Conservation (phyloP, 306 rosid genomes). For the Castanospermum australe region DNA sequence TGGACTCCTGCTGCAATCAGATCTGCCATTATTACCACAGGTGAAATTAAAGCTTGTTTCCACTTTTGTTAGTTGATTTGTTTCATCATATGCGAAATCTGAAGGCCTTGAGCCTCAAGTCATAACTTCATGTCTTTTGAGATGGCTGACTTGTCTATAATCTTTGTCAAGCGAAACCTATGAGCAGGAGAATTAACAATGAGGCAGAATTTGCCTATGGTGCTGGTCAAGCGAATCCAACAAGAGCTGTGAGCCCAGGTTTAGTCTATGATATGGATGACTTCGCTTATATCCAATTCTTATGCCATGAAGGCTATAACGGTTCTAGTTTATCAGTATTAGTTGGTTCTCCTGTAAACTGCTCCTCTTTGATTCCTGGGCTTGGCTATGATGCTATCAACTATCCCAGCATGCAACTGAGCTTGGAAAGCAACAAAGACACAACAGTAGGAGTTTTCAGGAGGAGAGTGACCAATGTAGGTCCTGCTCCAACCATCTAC, state of each 20-base stretch:
- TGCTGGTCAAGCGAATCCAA: slow-evolving; percentile 78
- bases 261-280: slow-evolving; percentile 71
- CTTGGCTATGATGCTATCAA: slow-evolving; percentile 79
- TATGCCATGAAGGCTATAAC: slow-evolving; percentile 76
- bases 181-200: slow-evolving; percentile 50
- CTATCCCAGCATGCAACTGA: slow-evolving; percentile 76
- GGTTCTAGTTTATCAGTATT: slow-evolving; percentile 49
- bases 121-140: neutral
- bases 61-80: neutral
- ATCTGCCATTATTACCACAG: slow-evolving; percentile 83
- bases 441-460: slow-evolving; percentile 48
- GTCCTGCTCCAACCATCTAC: slow-evolving; percentile 49
- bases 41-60: slow-evolving; percentile 27
- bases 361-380: slow-evolving; percentile 66
- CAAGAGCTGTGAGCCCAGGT: slow-evolving; percentile 66
- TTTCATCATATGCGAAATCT: neutral
- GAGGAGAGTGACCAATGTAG: slow-evolving; percentile 79
- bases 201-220: slow-evolving; percentile 85
- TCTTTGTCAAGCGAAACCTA: slow-evolving; percentile 60
- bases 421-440: slow-evolving; percentile 26
- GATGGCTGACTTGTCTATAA: neutral
- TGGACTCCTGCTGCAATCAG: slow-evolving; percentile 82
- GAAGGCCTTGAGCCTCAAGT: neutral
- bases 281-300: slow-evolving; percentile 61
- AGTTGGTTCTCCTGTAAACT: slow-evolving; percentile 54